phyloP scores from a whole-genome alignment of 306 rosid genomes.

The Ochetophila trinervis region DNA sequence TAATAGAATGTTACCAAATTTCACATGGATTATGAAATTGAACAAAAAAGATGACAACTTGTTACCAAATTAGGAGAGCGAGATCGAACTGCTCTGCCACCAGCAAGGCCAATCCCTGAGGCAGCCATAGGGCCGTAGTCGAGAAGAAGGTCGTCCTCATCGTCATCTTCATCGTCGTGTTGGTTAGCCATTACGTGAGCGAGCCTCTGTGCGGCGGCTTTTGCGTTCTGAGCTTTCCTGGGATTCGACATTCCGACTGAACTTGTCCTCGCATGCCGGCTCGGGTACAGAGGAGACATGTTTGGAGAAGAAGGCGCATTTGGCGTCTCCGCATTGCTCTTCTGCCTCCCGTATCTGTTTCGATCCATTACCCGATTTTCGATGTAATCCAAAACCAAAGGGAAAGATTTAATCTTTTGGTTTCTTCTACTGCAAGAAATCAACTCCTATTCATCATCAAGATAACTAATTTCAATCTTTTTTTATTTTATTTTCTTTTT shows the following conservation, averaged over 20 bases:
- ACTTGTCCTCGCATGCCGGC: conserved; percentile 50
- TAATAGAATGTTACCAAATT: too few relatives aligned
- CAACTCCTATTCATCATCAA: neutral
- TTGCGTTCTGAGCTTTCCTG: conserved; percentile 68
- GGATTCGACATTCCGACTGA: conserved; percentile 42
- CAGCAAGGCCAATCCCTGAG: conserved; percentile 65
- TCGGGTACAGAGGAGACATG: conserved; percentile 23
- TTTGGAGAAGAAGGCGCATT: conserved; percentile 54
- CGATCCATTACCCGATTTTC: conserved; percentile 50
- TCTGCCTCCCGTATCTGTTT: conserved; percentile 52
- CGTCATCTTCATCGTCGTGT: conserved; percentile 44
- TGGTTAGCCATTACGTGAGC: conserved; percentile 91
- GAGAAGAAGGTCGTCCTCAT: conserved; percentile 58
- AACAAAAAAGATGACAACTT: too few relatives aligned
- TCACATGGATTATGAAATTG: too few relatives aligned
- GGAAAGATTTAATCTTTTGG: neutral
- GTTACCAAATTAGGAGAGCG: conserved; percentile 60
- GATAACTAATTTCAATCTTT: too few relatives aligned
- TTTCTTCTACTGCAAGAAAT: conserved; percentile 4
- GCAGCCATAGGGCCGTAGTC: conserved; percentile 43
- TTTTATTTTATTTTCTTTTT: too few relatives aligned
- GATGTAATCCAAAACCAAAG: neutral
- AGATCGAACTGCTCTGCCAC: conserved; percentile 55
- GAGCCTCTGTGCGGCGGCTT: conserved; percentile 97
- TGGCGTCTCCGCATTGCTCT: conserved; percentile 47